These are phyloP conservation scores for Fusarium paranaense DNA, from an alignment of 2,329 filamentous ascomycete genomes.

Conservation along the genomic window DNA sequence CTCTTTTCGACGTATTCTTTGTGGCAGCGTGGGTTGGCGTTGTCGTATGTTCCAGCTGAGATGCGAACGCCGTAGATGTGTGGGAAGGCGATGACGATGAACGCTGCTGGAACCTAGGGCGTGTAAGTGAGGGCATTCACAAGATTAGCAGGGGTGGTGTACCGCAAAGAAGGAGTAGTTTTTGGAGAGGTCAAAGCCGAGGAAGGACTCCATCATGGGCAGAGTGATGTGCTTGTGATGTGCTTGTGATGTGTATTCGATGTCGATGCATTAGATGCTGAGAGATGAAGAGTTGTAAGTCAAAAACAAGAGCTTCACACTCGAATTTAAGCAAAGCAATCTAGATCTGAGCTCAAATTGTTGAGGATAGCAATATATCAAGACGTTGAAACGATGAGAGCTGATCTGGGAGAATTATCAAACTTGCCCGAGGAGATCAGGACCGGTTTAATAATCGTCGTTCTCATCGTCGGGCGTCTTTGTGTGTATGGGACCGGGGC, in stretches of 20 bases:
- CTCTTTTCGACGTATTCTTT: conserved; percentile 47
- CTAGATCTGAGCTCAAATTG: conserved; percentile 1
- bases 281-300: background rate
- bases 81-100: conserved; percentile 51
- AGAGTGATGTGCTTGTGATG: background rate
- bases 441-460: conserved; percentile 30
- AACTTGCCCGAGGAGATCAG: conserved; percentile 10
- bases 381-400: background rate
- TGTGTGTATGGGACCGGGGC: conserved; percentile 6
- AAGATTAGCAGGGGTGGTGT: background rate
- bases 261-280: background rate
- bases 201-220: conserved; percentile 45
- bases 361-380: conserved; percentile 14
- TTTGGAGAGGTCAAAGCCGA: conserved; percentile 51
- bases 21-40: conserved; percentile 53
- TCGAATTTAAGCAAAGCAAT: background rate
- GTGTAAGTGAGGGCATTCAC: background rate
- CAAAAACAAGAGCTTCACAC: background rate
- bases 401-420: conserved; percentile 25
- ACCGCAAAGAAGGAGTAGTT: conserved; percentile 52
- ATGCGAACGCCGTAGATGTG: conserved; percentile 48
- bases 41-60: conserved; percentile 52
- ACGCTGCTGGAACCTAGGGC: conserved; percentile 55
- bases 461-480: background rate
- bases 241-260: background rate